Evolutionary conservation across 495 filamentous ascomycete genomes (phyloP).

Genomic region (Aspergillus steynii): DNA sequence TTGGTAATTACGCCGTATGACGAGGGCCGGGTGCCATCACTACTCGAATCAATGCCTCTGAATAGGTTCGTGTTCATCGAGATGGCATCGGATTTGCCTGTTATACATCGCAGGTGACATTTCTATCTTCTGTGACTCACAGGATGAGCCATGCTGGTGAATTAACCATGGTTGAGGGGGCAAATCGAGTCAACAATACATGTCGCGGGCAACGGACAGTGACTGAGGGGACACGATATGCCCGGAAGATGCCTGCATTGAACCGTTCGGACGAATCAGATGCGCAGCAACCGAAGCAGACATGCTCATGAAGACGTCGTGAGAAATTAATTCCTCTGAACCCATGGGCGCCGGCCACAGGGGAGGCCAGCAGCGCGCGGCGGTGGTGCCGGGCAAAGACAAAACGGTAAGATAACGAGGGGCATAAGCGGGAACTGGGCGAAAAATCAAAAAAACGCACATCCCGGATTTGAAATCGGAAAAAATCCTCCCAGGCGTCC

Average conservation of each 20-base stretch:
- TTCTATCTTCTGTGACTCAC: background rate
- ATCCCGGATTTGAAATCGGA: constrained; percentile 34
- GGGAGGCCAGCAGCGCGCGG: no score
- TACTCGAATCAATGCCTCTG: no score
- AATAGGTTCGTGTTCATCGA: no score
- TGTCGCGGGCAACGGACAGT: no score
- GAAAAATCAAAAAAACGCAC: constrained; percentile 27
- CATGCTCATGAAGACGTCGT: background rate
- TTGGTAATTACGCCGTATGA: background rate
- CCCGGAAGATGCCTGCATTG: background rate
- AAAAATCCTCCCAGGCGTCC: constrained; percentile 25
- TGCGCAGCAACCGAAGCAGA: background rate
- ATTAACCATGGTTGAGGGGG: background rate
- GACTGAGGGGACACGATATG: background rate
- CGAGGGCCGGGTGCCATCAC: background rate
- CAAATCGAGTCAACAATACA: no score
- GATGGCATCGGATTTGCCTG: no score
- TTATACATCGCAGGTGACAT: background rate
- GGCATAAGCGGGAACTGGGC: constrained; percentile 20
- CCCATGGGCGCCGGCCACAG: background rate
- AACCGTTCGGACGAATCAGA: background rate
- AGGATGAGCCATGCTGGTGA: background rate
- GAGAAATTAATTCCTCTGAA: background rate
- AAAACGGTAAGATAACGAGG: constrained; percentile 16
- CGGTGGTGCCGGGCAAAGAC: background rate